These are phyloP conservation scores for Kluyveromyces sp. DNA, from an alignment of 1,139 yeast genomes.

Conservation along the genomic window DNA sequence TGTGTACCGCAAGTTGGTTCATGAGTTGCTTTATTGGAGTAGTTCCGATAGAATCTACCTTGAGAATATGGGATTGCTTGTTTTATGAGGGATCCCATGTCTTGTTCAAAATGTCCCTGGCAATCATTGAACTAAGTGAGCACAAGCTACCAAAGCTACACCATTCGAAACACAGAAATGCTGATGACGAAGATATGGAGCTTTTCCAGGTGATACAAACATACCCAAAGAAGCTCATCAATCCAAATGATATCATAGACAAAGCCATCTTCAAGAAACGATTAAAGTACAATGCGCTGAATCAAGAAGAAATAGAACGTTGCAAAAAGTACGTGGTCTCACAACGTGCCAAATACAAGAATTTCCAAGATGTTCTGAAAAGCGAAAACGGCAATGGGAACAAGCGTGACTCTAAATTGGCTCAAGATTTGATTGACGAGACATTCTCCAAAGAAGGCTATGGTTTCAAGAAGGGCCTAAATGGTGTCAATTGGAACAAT, in stretches of 20 bases:
- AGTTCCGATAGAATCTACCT: conserved; percentile 77
- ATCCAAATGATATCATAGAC: conserved; percentile 65
- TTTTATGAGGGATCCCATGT: conserved; percentile 90
- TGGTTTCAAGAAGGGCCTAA: conserved; percentile 34
- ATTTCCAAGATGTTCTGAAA: conserved; percentile 20
- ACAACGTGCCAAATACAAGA: conserved; percentile 44
- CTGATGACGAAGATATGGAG: conserved; percentile 64
- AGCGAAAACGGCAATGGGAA: conserved; percentile 8
- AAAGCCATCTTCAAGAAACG: conserved; percentile 64
- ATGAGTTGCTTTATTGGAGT: conserved; percentile 91
- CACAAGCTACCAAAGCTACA: conserved; percentile 37
- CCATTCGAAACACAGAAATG: conserved; percentile 9
- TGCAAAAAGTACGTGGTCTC: conserved; percentile 72
- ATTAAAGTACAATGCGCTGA: conserved; percentile 66
- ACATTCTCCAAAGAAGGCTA: conserved; percentile 34
- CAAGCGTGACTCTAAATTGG: conserved; percentile 13
- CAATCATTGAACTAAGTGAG: conserved; percentile 74
- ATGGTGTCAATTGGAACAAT: conserved; percentile 39
- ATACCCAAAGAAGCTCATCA: conserved; percentile 63
- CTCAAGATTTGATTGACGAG: conserved; percentile 29
- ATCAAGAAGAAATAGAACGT: conserved; percentile 73
- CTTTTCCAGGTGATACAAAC: conserved; percentile 81
- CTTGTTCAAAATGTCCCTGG: conserved; percentile 73
- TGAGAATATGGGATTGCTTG: conserved; percentile 90
- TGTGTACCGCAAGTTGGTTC: conserved; percentile 96